Evolutionary conservation across 2,329 filamentous ascomycete species (phyloP), one percentile per base, ranked within the genome.

Genomic region (Cordyceps cicadae): DNA sequence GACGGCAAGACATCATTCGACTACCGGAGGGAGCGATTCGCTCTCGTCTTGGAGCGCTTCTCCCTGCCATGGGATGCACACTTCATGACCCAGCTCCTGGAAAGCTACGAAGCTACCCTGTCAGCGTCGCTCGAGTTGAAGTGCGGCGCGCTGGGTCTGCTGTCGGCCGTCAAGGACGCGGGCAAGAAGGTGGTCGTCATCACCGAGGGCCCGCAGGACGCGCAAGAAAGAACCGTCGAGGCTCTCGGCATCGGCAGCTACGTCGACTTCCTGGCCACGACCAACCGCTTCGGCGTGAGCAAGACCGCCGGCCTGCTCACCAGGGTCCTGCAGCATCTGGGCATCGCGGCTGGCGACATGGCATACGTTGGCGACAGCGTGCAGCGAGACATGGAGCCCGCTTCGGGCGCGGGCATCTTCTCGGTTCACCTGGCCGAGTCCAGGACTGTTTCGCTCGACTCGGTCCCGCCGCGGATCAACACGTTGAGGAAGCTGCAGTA

Each of bases 151-250:
- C 21, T 49, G 3, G 57, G 67, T 0, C 63, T 80, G 1, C 65
- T 80, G 0, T 39, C 64, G 5, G 65, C 63, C 1, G 64, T 80
- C 3, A 74, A 71, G 55, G 12, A 37, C 0, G 63, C 68, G 0
- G 71, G 71, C 0, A 76, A 77, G 63, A 76, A 71, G n/a, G 68
- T 80, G 3, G 69, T 71, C 0, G 64, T 80, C 19, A 70, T 81
- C 0, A 80, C 77, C 0, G 78, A 81, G 63, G 77, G 78, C 0
- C 78, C 76, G 0, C 71, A 76, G 45, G 78, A 80, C 66, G 73
- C 76, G 2, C 78, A 81, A 59, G 70, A 76, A 63, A 74, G 77
- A 66, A 77, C 78, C 0, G 48, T 78, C 1, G 52, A 65, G 15
- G 64, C 69, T 34, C 54, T 56, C 17, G 41, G 54, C 17, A 26